Conservation (phyloP, 2,329 filamentous ascomycete species). For the Chrysoporthe austroafricana region DNA sequence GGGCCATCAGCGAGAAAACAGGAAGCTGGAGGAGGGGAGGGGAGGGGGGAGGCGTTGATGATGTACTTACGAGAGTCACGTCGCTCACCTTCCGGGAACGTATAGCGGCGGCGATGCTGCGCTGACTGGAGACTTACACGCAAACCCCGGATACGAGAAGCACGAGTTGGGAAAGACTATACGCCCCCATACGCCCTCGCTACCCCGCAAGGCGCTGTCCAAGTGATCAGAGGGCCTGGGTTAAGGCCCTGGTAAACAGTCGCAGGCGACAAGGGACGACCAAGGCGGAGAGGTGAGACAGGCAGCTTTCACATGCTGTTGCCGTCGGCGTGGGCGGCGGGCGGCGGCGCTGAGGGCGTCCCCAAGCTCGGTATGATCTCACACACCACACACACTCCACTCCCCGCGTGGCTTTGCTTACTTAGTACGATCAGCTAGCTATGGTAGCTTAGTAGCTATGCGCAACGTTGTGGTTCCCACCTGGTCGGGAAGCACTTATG, state of each 20-base stretch:
- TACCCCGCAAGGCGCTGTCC: slow-evolving; percentile 5
- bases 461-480: no score
- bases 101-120: neutral
- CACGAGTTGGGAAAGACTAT: neutral
- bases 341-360: no score
- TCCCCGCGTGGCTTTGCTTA: no score
- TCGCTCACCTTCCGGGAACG: slow-evolving; percentile 6
- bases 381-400: neutral
- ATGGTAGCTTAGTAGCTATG: no score
- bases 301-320: slow-evolving; percentile 6
- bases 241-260: neutral
- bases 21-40: neutral
- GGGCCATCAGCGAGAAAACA: neutral
- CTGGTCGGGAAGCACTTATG: no score
- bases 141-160: neutral
- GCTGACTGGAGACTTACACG: neutral
- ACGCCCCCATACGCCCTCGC: neutral
- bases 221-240: neutral
- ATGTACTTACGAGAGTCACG: neutral
- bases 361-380: slow-evolving; percentile 12
- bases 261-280: neutral
- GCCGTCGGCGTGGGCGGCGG: no score
- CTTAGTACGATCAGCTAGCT: neutral
- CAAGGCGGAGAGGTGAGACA: no score
- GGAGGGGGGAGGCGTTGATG: no score